Percentiles rank a stretch among this genome's conserved stretches.
These are phyloP conservation scores for Coccomyxa sp. DNA, from an alignment of 139 green algal genomes.

Conservation along the genomic window DNA sequence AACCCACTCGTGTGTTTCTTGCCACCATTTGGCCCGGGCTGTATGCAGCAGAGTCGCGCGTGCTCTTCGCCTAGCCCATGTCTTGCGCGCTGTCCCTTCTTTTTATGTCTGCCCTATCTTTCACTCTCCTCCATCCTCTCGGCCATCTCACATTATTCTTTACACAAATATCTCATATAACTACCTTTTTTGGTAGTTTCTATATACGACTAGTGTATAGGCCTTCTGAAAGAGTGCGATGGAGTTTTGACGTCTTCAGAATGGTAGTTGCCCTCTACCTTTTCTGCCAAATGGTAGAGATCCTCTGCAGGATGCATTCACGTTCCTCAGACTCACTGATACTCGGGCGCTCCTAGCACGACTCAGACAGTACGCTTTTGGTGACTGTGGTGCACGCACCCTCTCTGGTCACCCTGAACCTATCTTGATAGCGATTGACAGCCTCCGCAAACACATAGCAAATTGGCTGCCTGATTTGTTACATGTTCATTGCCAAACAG, in stretches of 20 bases:
- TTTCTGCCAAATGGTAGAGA: slow-evolving; percentile 1
- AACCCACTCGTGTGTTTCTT: neutral
- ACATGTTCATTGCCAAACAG: neutral
- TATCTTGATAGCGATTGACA: neutral
- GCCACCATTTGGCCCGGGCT: neutral
- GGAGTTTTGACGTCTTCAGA: neutral
- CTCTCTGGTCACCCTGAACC: neutral
- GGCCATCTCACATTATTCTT: neutral
- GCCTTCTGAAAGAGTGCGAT: neutral
- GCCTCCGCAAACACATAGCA: neutral
- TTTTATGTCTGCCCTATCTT: neutral
- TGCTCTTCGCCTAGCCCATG: neutral
- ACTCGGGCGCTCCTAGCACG: neutral
- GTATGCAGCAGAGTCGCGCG: neutral
- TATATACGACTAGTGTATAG: neutral
- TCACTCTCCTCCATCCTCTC: neutral
- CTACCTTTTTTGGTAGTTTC: neutral
- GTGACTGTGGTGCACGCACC: neutral
- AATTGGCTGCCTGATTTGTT: neutral
- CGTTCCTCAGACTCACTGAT: neutral
- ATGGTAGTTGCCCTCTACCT: neutral
- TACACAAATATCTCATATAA: neutral
- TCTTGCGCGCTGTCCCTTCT: neutral
- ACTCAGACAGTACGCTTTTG: neutral
- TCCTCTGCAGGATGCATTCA: neutral